Percentiles rank a stretch among this genome's conserved stretches.
Conservation (phyloP, 2,329 filamentous ascomycete genomes). For the Penicillium palitans region DNA sequence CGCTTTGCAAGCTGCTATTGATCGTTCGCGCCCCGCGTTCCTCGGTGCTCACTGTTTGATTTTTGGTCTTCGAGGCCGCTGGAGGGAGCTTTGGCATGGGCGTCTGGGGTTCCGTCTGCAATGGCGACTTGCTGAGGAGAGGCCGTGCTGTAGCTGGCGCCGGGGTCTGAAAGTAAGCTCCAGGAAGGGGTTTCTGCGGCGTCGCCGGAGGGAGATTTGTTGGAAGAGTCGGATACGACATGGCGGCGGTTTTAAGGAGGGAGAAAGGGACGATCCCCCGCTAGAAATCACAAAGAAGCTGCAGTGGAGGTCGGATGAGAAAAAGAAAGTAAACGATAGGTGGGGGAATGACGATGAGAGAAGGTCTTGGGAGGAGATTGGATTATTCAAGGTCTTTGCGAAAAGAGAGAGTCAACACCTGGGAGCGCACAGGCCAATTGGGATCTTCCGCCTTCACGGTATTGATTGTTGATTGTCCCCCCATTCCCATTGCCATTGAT, state of each 20-base stretch:
- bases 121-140: slow-evolving; percentile 1
- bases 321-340: slow-evolving; percentile 10
- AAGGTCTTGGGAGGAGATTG: slow-evolving; percentile 14
- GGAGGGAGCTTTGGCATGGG: slow-evolving; percentile 39
- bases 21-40: slow-evolving; percentile 80
- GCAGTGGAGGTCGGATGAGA: slow-evolving; percentile 11
- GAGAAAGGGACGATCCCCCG: slow-evolving; percentile 24
- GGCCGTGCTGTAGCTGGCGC: slow-evolving; percentile 22
- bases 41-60: slow-evolving; percentile 64
- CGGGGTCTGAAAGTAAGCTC: slow-evolving; percentile 45
- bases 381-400: slow-evolving; percentile 23
- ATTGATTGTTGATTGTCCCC: slow-evolving; percentile 7
- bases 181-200: slow-evolving; percentile 43
- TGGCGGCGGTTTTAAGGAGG: slow-evolving; percentile 27
- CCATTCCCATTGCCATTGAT: neutral
- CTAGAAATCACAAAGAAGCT: slow-evolving; percentile 16
- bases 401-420: slow-evolving; percentile 27
- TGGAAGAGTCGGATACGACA: slow-evolving; percentile 45
- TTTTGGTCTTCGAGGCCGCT: slow-evolving; percentile 45
- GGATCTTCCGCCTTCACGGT: slow-evolving; percentile 24
- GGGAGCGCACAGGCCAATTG: slow-evolving; percentile 36
- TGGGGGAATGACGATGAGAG: slow-evolving; percentile 4
- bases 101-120: slow-evolving; percentile 25
- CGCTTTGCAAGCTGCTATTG: slow-evolving; percentile 72
- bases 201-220: slow-evolving; percentile 34